phyloP scores from a whole-genome alignment of 2,329 filamentous ascomycete species.

The Diplocarpon rosae region DNA sequence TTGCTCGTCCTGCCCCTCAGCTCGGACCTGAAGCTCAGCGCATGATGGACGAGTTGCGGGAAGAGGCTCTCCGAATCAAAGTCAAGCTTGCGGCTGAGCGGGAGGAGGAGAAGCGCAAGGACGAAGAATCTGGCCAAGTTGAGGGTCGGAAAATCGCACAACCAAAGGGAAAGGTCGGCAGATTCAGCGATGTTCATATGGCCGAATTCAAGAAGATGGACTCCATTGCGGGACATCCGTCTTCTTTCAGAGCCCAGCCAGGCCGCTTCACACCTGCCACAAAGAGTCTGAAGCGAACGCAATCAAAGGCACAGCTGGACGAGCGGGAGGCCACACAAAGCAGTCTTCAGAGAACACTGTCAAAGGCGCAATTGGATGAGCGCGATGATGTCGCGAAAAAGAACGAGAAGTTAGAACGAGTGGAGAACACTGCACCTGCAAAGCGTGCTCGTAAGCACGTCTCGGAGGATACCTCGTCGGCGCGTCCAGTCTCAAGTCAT shows the following conservation, averaged over 20 bases:
- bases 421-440: conserved; percentile 32
- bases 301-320: conserved; percentile 38
- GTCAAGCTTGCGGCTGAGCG: conserved; percentile 53
- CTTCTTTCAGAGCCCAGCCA: conserved; percentile 55
- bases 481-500: conserved; percentile 47
- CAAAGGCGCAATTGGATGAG: conserved; percentile 53
- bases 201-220: conserved; percentile 95
- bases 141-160: conserved; percentile 62
- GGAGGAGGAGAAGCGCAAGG: conserved; percentile 41
- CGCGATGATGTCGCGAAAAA: conserved; percentile 35
- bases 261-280: conserved; percentile 40
- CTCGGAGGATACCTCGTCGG: conserved; percentile 58
- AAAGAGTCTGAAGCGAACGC: conserved; percentile 34
- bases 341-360: conserved; percentile 33
- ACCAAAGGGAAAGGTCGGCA: conserved; percentile 64
- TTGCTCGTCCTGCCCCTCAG: conserved; percentile 41
- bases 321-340: conserved; percentile 11
- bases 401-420: conserved; percentile 12
- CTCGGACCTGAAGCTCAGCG: conserved; percentile 51
- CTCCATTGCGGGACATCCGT: conserved; percentile 80
- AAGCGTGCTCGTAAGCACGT: conserved; percentile 63
- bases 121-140: conserved; percentile 31
- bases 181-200: conserved; percentile 80
- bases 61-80: conserved; percentile 61
- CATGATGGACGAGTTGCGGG: conserved; percentile 57